Percentiles rank a stretch among this genome's conserved stretches.
Conservation (phyloP, 108 stramenopile genomes). For the Aurantiochytrium sp. region DNA sequence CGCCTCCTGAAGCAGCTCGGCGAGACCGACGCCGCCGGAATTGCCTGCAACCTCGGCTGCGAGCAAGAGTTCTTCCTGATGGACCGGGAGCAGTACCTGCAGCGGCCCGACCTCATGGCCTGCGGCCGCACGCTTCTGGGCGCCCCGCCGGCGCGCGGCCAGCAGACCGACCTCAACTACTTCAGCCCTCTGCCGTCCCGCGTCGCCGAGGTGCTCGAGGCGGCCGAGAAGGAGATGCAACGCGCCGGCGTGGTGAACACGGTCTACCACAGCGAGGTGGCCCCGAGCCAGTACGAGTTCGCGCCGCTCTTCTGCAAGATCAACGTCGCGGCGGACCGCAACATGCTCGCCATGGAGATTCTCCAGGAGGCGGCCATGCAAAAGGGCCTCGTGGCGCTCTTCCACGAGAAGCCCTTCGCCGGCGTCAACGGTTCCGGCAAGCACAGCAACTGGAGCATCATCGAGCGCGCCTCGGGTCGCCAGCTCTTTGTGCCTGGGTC, state of each 20-base stretch:
- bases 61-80: constrained; percentile 96
- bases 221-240: constrained; percentile 80
- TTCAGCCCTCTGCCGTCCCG: constrained; percentile 72
- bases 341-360: constrained; percentile 91
- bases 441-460: constrained; percentile 92
- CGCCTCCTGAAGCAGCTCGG: constrained; percentile 74
- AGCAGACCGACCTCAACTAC: constrained; percentile 92
- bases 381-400: constrained; percentile 83
- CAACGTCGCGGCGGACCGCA: constrained; percentile 87
- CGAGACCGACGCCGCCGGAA: constrained; percentile 48
- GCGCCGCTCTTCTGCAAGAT: constrained; percentile 80
- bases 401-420: constrained; percentile 95
- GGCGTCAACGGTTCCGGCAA: constrained; percentile 90
- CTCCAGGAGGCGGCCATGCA: constrained; percentile 83
- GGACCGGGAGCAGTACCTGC: constrained; percentile 80
- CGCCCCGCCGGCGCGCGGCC: constrained; percentile 81
- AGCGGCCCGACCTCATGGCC: constrained; percentile 82
- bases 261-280: constrained; percentile 91
- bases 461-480: constrained; percentile 58
- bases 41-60: constrained; percentile 82
- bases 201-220: constrained; percentile 79
- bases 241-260: constrained; percentile 77
- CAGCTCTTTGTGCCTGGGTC: constrained; percentile 70
- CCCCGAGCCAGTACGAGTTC: constrained; percentile 91
- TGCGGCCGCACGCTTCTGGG: constrained; percentile 89